Percentiles rank a stretch among this genome's conserved stretches.
These are phyloP conservation scores for Termitomyces sp. DNA, from an alignment of 768 basidiomycete species.

Conservation along the genomic window DNA sequence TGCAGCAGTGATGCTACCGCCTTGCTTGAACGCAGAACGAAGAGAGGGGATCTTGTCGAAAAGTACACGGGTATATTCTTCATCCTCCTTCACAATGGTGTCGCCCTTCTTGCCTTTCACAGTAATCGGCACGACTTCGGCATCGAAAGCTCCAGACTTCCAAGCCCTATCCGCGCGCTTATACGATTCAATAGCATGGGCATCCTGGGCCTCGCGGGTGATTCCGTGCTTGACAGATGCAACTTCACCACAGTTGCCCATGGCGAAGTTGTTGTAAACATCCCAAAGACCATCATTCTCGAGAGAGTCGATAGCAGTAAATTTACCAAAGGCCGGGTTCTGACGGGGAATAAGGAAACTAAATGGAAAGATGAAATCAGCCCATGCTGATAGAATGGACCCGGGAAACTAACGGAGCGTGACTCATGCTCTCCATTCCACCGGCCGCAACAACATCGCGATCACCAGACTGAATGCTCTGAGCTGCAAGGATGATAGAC, in stretches of 20 bases:
- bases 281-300: constrained; percentile 94
- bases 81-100: constrained; percentile 85
- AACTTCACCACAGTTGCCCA: constrained; percentile 95
- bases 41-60: constrained; percentile 91
- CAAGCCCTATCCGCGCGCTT: constrained; percentile 89
- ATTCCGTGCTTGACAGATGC: constrained; percentile 81
- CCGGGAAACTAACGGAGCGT: constrained; percentile 74
- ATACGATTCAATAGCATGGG: constrained; percentile 93
- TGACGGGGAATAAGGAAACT: constrained; percentile 82
- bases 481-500: constrained; percentile 89
- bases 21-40: constrained; percentile 84
- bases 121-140: constrained; percentile 85
- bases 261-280: constrained; percentile 95
- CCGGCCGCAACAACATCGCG: constrained; percentile 86
- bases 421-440: constrained; percentile 99
- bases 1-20: constrained; percentile 90
- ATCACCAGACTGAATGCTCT: constrained; percentile 84
- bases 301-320: constrained; percentile 81
- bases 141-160: constrained; percentile 77
- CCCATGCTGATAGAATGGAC: constrained; percentile 15
- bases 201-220: constrained; percentile 82
- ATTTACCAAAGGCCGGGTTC: constrained; percentile 85
- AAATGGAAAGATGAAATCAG: constrained; percentile 2
- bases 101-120: constrained; percentile 95
- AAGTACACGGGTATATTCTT: constrained; percentile 96